A percentile compares a stretch with the other conserved stretches of the same genome.
phyloP scores from a whole-genome alignment of 164 flowering plant species.

The Buxus sempervirens region DNA sequence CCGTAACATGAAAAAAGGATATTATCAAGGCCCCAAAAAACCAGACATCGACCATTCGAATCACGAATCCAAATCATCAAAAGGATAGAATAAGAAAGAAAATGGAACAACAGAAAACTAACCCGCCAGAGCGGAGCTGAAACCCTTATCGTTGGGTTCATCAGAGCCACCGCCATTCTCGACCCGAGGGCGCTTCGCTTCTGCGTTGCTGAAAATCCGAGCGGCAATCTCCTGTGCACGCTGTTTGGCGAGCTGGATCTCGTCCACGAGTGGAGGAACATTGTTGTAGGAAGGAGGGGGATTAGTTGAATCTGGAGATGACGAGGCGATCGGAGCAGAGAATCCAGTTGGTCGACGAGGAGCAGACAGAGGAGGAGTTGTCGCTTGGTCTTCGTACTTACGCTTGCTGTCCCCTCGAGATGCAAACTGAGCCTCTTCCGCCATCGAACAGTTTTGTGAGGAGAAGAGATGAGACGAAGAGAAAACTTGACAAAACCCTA shows the following conservation, averaged over 20 bases:
- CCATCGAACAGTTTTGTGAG: conserved; percentile 31
- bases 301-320: conserved; percentile 42
- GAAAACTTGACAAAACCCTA: conserved; percentile 7
- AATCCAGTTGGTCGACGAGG: conserved; percentile 72
- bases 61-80: too few relatives aligned
- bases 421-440: conserved; percentile 67
- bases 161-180: conserved; percentile 51
- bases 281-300: conserved; percentile 49
- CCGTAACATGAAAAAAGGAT: too few relatives aligned
- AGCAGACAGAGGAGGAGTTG: conserved; percentile 31
- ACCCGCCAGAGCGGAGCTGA: conserved; percentile 27
- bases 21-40: too few relatives aligned
- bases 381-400: conserved; percentile 63
- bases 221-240: conserved; percentile 93
- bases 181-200: conserved; percentile 71
- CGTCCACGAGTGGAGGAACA: conserved; percentile 62
- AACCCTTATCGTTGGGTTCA: conserved; percentile 37
- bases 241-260: conserved; percentile 81
- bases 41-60: too few relatives aligned
- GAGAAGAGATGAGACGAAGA: not conserved
- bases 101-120: not conserved
- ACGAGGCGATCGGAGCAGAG: conserved; percentile 55
- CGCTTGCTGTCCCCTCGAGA: conserved; percentile 53
- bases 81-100: too few relatives aligned
- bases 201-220: conserved; percentile 58